A percentile compares a stretch with the other conserved stretches of the same genome.
Conservation (phyloP, 1,284 basidiomycete species). For the Ceratobasidium sp. region DNA sequence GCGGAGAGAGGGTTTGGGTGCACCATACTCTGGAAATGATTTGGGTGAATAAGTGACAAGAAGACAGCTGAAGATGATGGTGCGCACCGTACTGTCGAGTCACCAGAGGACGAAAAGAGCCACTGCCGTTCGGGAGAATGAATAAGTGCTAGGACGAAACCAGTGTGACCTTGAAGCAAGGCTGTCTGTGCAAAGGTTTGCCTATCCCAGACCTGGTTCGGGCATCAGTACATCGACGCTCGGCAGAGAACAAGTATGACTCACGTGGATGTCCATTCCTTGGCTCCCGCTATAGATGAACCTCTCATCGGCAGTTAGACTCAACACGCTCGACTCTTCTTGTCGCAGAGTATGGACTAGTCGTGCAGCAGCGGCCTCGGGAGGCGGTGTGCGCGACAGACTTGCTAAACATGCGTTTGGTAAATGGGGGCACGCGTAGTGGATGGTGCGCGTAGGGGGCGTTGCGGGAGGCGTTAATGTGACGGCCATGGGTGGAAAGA, state of each 20-base stretch:
- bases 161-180: conserved; percentile 84
- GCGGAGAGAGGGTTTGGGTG: conserved; percentile 68
- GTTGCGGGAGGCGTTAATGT: conserved; percentile 23
- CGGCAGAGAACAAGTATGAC: conserved; percentile 45
- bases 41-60: conserved; percentile 38
- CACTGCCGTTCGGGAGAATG: conserved; percentile 78
- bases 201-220: conserved; percentile 80
- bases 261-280: conserved; percentile 74
- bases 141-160: conserved; percentile 83
- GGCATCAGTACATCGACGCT: neutral
- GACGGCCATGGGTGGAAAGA: neutral
- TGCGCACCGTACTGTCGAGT: conserved; percentile 59
- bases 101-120: conserved; percentile 74
- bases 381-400: conserved; percentile 17
- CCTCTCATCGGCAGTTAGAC: conserved; percentile 72
- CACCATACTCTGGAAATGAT: conserved; percentile 75
- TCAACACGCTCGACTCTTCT: conserved; percentile 72
- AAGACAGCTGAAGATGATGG: neutral
- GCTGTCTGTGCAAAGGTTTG: conserved; percentile 70
- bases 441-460: conserved; percentile 7
- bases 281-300: conserved; percentile 89
- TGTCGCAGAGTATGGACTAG: conserved; percentile 69
- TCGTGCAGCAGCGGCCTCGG: conserved; percentile 25
- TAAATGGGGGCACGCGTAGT: conserved; percentile 30
- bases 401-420: conserved; percentile 28